Conservation (phyloP, 164 flowering plant genomes). For the Kalanchoe fedtschenkoi region DNA sequence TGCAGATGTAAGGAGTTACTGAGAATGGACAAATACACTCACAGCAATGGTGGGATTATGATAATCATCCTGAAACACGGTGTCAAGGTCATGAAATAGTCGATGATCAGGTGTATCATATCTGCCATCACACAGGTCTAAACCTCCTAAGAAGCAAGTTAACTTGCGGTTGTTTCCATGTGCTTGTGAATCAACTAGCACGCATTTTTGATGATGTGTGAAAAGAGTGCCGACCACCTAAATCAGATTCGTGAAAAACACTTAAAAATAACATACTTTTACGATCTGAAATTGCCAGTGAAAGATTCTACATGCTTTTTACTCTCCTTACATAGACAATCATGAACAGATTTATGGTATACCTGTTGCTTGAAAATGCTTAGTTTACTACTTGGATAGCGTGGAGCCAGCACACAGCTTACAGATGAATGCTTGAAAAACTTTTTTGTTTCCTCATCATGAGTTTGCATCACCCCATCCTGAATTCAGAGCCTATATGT, state of each 20-base stretch:
- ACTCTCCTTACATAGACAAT: not conserved
- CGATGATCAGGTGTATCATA: constrained; percentile 69
- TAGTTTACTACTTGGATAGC: constrained; percentile 76
- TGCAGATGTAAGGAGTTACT: not conserved
- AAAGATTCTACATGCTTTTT: too few species aligned
- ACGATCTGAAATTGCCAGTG: constrained; percentile 16
- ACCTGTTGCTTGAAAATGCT: constrained; percentile 81
- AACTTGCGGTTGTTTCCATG: constrained; percentile 47
- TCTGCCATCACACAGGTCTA: constrained; percentile 76
- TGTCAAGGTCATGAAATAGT: constrained; percentile 43
- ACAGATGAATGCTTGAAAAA: constrained; percentile 79
- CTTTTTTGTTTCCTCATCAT: constrained; percentile 63
- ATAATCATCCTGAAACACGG: constrained; percentile 45
- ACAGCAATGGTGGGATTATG: constrained; percentile 59
- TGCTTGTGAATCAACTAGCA: constrained; percentile 62
- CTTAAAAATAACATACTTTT: not conserved
- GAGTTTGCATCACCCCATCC: constrained; percentile 71
- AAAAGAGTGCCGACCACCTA: constrained; percentile 68
- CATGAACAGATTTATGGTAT: constrained; percentile 12
- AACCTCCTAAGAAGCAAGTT: constrained; percentile 56
- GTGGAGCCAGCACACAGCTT: constrained; percentile 52
- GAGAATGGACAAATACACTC: constrained; percentile 14
- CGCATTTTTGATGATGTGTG: constrained; percentile 70
- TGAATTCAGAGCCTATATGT: constrained; percentile 18
- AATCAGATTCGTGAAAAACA: constrained; percentile 6